phyloP scores from a whole-genome alignment of 1,284 basidiomycete species.

The Leccinum subrobustum region DNA sequence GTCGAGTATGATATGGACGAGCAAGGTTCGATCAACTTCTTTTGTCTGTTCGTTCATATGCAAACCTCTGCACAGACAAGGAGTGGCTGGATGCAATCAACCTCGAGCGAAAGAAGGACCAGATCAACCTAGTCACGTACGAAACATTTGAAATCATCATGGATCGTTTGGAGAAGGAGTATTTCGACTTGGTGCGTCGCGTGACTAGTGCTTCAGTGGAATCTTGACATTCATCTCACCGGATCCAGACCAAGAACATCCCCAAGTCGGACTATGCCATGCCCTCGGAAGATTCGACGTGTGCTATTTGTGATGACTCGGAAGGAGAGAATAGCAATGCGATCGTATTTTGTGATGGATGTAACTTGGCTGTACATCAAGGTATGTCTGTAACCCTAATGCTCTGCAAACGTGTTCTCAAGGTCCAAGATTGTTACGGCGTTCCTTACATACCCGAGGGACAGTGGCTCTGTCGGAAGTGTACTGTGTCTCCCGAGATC shows the following conservation, averaged over 20 bases:
- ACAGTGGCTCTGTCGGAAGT: conserved; percentile 98
- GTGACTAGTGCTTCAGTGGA: too few relatives aligned
- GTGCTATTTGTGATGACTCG: conserved; percentile 96
- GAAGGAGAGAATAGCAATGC: conserved; percentile 99
- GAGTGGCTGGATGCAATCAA: conserved; percentile 94
- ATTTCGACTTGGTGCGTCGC: too few relatives aligned
- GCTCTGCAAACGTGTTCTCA: conserved; percentile 10
- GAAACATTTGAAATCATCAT: conserved; percentile 90
- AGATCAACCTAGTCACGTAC: conserved; percentile 72
- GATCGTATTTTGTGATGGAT: conserved; percentile 99
- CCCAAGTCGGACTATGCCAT: conserved; percentile 82
- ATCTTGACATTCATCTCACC: not conserved
- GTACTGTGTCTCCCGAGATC: conserved; percentile 95
- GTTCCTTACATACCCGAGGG: conserved; percentile 99
- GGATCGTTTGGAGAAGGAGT: too few relatives aligned
- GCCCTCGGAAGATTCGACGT: conserved; percentile 92
- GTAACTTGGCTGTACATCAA: conserved; percentile 98
- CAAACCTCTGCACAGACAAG: conserved; percentile 60
- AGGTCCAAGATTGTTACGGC: conserved; percentile 87
- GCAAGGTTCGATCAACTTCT: conserved; percentile 64
- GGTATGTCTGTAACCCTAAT: conserved; percentile 46
- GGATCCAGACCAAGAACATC: conserved; percentile 79
- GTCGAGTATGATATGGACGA: conserved; percentile 94
- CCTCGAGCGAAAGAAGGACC: conserved; percentile 76
- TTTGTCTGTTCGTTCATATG: conserved; percentile 2